Base-by-base conservation (phyloP, 805 yeast genomes). In the Cyberlindnera misumaiensis region DNA sequence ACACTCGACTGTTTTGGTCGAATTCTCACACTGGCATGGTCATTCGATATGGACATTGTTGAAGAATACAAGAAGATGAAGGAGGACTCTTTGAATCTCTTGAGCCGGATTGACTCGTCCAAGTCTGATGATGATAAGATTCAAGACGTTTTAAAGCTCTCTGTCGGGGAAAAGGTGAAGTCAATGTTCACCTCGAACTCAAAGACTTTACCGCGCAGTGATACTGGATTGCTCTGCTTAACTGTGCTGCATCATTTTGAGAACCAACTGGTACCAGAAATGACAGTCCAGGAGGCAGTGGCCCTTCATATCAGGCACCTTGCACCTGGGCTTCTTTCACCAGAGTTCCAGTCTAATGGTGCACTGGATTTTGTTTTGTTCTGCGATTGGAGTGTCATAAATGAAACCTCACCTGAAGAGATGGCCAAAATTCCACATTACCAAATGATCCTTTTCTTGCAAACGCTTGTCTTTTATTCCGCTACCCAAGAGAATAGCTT, bases 11-110 rank as follows among this genome's bases (percentile, higher is more conserved):
- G 64, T 20, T 58, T 58, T 33, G 58, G 54, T 7, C 63, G 81
- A 35, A 56, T 64, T n/a, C 58, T 65, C 27, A 69, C 69, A 38
- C 62, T 87, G 42, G 71, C 83, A 1, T 52, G 67, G 25, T 75
- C 93, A 4, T 74, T 73, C 58, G 97, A 89, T 58, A 52, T 86
- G 36, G 75, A 80, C 37, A 60, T 78, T 11, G 60, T 59, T n/a
- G 49, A 51, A 1, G 58, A 59, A 16, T 68, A 80, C 32, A 43
- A 48, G 3, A 47, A 61, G 2, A 15, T 50, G 2, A 52, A 67
- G 8, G 48, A 54, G 3, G 65, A 65, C 26, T 58, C 79, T 2
- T 58, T 56, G 30, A 49, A 55, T 3, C 51, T 81, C 3, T 75
- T 82, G 35, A 49, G 49, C 6, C 55, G 55, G n/a, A 54, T 60